Conservation (phyloP, 106 monocot species). For the Gastrodia elata region DNA sequence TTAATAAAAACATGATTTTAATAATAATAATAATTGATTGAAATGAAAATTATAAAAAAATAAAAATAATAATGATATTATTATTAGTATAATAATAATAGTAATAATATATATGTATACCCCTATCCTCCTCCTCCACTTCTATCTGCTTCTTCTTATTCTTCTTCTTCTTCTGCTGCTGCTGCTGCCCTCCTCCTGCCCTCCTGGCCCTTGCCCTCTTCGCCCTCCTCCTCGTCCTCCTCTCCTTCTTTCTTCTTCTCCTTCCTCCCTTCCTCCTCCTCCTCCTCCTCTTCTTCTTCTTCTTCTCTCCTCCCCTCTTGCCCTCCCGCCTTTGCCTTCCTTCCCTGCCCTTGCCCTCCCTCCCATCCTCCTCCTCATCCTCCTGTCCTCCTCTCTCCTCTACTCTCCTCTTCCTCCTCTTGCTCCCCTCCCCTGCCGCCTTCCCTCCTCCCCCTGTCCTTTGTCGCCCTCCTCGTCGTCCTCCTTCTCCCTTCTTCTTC, state of each 20-base stretch:
- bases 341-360: conserved; percentile 18
- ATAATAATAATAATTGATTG: too few relatives aligned
- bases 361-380: conserved; percentile 10
- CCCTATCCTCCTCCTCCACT: conserved; percentile 3
- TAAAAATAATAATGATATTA: too few relatives aligned
- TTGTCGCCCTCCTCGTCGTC: too few relatives aligned
- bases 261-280: conserved; percentile 30
- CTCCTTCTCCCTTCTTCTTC: too few relatives aligned
- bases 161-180: conserved; percentile 16
- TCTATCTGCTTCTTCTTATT: conserved; percentile 1
- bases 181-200: conserved; percentile 12
- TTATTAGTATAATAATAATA: too few relatives aligned
- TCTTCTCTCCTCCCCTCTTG: conserved; percentile 22
- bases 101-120: too few relatives aligned
- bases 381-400: conserved; percentile 10
- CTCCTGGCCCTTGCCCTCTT: conserved; percentile 8
- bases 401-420: too few relatives aligned
- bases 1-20: too few relatives aligned
- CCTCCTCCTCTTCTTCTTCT: conserved; percentile 15
- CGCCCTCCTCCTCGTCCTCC: conserved; percentile 13
- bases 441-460: too few relatives aligned
- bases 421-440: too few relatives aligned
- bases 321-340: conserved; percentile 16
- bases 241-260: conserved; percentile 30
- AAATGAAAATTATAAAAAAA: too few relatives aligned